These are phyloP conservation scores for Trichomonascus vanleenenianus DNA, from an alignment of 805 yeast species.

Conservation along the genomic window DNA sequence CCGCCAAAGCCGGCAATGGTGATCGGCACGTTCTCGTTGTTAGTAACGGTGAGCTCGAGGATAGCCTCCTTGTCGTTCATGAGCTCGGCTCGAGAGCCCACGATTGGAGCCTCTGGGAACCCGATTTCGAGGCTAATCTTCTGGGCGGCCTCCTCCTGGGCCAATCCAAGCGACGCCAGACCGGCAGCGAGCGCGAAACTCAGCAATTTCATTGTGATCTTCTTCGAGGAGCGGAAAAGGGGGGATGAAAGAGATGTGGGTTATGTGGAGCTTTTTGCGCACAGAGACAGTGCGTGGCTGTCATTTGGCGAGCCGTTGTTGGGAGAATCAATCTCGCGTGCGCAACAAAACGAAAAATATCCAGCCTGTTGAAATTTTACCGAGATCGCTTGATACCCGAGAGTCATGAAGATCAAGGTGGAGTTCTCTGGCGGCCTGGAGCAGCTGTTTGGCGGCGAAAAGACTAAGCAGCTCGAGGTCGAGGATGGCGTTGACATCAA, in stretches of 20 bases:
- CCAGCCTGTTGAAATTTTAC: too few relatives aligned
- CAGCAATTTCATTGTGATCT: too few relatives aligned
- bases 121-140: background rate
- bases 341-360: too few relatives aligned
- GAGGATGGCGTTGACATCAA: slow-evolving; percentile 33
- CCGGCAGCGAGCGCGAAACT: too few relatives aligned
- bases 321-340: too few relatives aligned
- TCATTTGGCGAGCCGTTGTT: too few relatives aligned
- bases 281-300: too few relatives aligned
- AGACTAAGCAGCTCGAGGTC: slow-evolving; percentile 44
- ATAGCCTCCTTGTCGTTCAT: slow-evolving; percentile 22
- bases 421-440: slow-evolving; percentile 71
- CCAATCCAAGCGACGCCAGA: too few relatives aligned
- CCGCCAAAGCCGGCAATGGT: slow-evolving; percentile 20
- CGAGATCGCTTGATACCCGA: too few relatives aligned
- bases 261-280: too few relatives aligned
- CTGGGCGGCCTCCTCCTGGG: background rate
- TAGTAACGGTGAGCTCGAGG: slow-evolving; percentile 20
- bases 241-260: too few relatives aligned
- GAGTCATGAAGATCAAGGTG: slow-evolving; percentile 20
- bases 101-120: slow-evolving; percentile 5
- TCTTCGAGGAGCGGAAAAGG: too few relatives aligned
- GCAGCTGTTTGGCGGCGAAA: slow-evolving; percentile 55
- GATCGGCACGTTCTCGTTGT: slow-evolving; percentile 20
- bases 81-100: slow-evolving; percentile 7